Evolutionary conservation across 2,329 filamentous ascomycete genomes (phyloP), one percentile per base, ranked within the genome.

Genomic region (Talaromyces marneffei): DNA sequence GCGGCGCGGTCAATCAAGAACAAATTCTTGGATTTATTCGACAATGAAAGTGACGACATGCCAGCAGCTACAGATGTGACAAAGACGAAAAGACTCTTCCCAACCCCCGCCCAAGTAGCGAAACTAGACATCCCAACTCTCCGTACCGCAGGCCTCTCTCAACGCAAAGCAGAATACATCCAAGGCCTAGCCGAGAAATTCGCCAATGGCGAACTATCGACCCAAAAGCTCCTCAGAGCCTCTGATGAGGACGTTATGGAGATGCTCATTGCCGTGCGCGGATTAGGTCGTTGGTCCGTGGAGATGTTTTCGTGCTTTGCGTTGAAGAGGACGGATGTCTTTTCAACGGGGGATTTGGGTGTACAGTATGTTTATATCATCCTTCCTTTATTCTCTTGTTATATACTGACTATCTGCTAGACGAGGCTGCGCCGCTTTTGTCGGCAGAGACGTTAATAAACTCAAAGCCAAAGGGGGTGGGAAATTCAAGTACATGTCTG

Each of bases 301-400:
- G 92, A 97, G 79, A 97, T 99, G 94, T 99, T 99, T 80, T 91
- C 92, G 55, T 91, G 90, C 75, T 97, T 99, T 75, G 90, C 86
- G n/a, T 80, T 99, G 42, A 97, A 97, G 82, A 83, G 92, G 12
- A 88, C 92, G 82, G 93, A 99, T 77, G 90, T 99, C 23, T 96
- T 97, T 73, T 91, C 88, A 23, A 88, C 91, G 0, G 93, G 94
- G 0, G 93, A 99, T 77, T 77, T 99, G 64, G 94, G 94, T 4
- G 91, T 99, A 50, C 94, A 97, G 83, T 84, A 72, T 74, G 82
- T 81, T 20, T 52, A 14, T 27, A 4, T 33, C 23, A 18, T 33
- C 1, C 48, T 44, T 25, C 20, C 7, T 33, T 10, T 48, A 3
- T n/a, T 31, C 20, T 18, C 9, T 16, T 27, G 20, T 10, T 37